Evolutionary conservation across 805 yeast species (phyloP).

Genomic region (Isabelozyma pseudorhagii): DNA sequence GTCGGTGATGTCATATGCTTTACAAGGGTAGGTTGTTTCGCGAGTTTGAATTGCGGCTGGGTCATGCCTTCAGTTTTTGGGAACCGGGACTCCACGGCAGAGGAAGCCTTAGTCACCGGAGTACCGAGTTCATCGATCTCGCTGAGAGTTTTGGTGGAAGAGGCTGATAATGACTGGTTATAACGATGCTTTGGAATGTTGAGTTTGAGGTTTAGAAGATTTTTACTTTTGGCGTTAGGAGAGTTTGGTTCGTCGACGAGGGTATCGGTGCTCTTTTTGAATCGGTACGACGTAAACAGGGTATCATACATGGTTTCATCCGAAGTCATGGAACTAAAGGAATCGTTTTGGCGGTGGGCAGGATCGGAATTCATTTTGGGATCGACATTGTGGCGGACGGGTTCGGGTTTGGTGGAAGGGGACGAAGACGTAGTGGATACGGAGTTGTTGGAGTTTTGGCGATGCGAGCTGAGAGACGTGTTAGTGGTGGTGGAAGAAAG

Average conservation of each 20-base stretch:
- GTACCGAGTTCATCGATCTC: slow-evolving; percentile 5
- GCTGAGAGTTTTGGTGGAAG: slow-evolving; percentile 4
- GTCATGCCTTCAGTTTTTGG: background rate
- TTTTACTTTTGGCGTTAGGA: background rate
- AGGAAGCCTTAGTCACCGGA: background rate
- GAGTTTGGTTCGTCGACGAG: slow-evolving; percentile 21
- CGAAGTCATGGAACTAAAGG: slow-evolving; percentile 26
- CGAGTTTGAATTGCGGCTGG: background rate
- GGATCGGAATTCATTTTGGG: slow-evolving; percentile 6
- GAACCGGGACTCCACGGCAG: slow-evolving; percentile 1
- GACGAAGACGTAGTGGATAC: background rate
- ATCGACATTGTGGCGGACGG: slow-evolving; percentile 8
- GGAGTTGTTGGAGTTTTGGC: background rate
- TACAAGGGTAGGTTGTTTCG: background rate
- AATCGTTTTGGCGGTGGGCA: slow-evolving; percentile 11
- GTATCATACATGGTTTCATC: slow-evolving; percentile 11
- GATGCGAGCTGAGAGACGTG: background rate
- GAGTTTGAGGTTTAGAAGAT: slow-evolving; percentile 11
- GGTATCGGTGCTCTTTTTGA: slow-evolving; percentile 21
- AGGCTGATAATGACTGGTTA: slow-evolving; percentile 6
- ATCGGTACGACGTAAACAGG: slow-evolving; percentile 10
- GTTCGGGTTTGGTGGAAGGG: slow-evolving; percentile 1
- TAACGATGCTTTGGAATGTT: slow-evolving; percentile 7
- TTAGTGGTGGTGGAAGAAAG: background rate
- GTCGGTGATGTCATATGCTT: slow-evolving; percentile 6